Conservation (phyloP, 495 filamentous ascomycete species). For the Aspergillus cristatus region DNA sequence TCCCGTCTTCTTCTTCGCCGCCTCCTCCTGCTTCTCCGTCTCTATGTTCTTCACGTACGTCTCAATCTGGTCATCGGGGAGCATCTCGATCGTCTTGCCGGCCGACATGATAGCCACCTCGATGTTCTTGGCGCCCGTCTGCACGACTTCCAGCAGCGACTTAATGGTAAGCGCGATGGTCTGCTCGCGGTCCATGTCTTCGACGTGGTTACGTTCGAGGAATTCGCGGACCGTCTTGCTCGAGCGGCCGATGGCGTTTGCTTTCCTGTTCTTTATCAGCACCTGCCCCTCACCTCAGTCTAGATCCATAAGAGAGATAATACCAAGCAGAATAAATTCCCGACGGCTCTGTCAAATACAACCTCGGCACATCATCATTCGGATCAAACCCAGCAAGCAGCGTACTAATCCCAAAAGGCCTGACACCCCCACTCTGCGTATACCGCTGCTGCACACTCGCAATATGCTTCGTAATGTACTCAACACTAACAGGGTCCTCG, state of each 20-base stretch:
- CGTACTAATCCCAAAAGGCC: constrained; percentile 96
- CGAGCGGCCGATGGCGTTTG: constrained; percentile 94
- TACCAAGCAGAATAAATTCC: constrained; percentile 98
- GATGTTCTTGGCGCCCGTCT: constrained; percentile 98
- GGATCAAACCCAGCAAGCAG: constrained; percentile 96
- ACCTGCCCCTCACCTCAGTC: not conserved
- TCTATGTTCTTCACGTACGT: constrained; percentile 96
- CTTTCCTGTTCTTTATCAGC: constrained; percentile 63
- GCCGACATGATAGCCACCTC: constrained; percentile 98
- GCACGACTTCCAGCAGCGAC: constrained; percentile 93
- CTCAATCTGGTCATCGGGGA: constrained; percentile 92
- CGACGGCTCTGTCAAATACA: constrained; percentile 97
- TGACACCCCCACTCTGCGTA: constrained; percentile 93
- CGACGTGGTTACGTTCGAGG: constrained; percentile 94
- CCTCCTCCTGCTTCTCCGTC: constrained; percentile 97
- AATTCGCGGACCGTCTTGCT: constrained; percentile 99
- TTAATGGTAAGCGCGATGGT: constrained; percentile 98
- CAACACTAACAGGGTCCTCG: constrained; percentile 92
- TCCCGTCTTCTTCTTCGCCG: constrained; percentile 88
- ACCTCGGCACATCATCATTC: constrained; percentile 69
- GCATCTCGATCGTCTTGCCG: constrained; percentile 86
- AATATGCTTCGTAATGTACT: constrained; percentile 98
- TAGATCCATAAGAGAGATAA: constrained; percentile 11
- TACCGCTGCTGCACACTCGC: constrained; percentile 97
- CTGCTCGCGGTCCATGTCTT: constrained; percentile 88